A percentile compares a stretch with the other conserved stretches of the same genome.
Evolutionary conservation across 495 filamentous ascomycete species (phyloP).

Genomic region (Penicillium coprophilum): DNA sequence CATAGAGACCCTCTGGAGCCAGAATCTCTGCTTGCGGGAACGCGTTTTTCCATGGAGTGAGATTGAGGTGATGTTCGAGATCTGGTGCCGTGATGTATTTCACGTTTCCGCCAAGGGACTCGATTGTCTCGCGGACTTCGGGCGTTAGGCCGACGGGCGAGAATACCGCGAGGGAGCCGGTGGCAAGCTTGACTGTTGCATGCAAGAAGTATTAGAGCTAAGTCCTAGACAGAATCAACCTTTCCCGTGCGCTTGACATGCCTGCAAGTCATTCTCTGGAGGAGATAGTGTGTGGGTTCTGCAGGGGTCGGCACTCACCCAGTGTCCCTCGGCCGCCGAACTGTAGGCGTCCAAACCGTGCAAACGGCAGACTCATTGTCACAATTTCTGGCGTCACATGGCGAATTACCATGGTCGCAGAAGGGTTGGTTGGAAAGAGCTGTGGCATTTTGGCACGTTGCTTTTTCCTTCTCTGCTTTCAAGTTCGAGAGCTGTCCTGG

Average conservation of each 20-base stretch:
- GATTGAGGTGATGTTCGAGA: slow-evolving; percentile 89
- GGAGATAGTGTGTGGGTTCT: slow-evolving; percentile 10
- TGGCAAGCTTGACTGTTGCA: slow-evolving; percentile 65
- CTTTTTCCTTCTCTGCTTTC: not conserved
- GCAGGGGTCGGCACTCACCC: slow-evolving; percentile 50
- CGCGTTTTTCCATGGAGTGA: slow-evolving; percentile 76
- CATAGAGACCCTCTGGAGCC: slow-evolving; percentile 79
- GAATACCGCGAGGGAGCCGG: slow-evolving; percentile 83
- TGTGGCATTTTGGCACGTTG: slow-evolving; percentile 25
- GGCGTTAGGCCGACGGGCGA: slow-evolving; percentile 82
- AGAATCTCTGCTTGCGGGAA: slow-evolving; percentile 78
- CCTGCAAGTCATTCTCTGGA: not conserved
- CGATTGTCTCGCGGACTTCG: slow-evolving; percentile 67
- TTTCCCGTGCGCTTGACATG: not conserved
- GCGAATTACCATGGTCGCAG: slow-evolving; percentile 83
- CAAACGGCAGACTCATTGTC: slow-evolving; percentile 82
- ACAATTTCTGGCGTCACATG: slow-evolving; percentile 74
- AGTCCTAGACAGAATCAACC: not conserved
- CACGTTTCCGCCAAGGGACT: slow-evolving; percentile 66
- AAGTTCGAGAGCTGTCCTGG: slow-evolving; percentile 12
- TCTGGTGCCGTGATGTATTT: slow-evolving; percentile 84
- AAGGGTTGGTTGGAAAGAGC: slow-evolving; percentile 63
- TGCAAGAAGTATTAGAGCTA: slow-evolving; percentile 18
- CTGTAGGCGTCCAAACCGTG: slow-evolving; percentile 74
- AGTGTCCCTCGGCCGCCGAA: slow-evolving; percentile 86